These are phyloP conservation scores for Davidsoniella eucalypti DNA, from an alignment of 2,329 filamentous ascomycete species.

Conservation along the genomic window DNA sequence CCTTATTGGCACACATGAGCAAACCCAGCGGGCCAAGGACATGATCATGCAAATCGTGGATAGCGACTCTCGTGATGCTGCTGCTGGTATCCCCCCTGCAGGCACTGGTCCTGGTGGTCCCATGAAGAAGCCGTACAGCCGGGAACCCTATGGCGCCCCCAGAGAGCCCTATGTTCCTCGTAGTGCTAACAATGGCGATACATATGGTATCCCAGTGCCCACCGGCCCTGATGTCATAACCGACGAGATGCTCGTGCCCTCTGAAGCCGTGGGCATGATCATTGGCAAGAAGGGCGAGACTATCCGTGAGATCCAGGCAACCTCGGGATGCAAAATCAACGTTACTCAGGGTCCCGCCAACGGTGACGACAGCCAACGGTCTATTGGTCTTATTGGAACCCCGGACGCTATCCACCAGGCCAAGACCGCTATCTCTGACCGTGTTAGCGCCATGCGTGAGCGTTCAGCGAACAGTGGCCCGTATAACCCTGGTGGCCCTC, in stretches of 20 bases:
- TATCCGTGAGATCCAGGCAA: slow-evolving; percentile 82
- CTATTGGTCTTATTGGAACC: slow-evolving; percentile 71
- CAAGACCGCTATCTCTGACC: slow-evolving; percentile 75
- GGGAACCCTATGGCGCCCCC: slow-evolving; percentile 6
- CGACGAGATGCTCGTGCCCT: slow-evolving; percentile 71
- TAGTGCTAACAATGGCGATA: slow-evolving; percentile 17
- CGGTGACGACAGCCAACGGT: slow-evolving; percentile 51
- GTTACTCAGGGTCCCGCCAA: slow-evolving; percentile 64
- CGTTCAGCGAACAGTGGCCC: slow-evolving; percentile 3
- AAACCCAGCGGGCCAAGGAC: slow-evolving; percentile 65
- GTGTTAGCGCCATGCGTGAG: slow-evolving; percentile 50
- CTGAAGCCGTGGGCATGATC: slow-evolving; percentile 89
- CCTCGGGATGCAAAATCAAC: slow-evolving; percentile 86
- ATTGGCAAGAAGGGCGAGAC: slow-evolving; percentile 90
- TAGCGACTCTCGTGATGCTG: slow-evolving; percentile 56
- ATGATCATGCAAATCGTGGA: slow-evolving; percentile 89
- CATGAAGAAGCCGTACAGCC: slow-evolving; percentile 13
- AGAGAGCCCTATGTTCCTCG: slow-evolving; percentile 17
- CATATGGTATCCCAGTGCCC: slow-evolving; percentile 11
- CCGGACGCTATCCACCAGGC: slow-evolving; percentile 63
- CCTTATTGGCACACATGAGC: slow-evolving; percentile 61
- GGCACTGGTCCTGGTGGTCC: slow-evolving; percentile 20
- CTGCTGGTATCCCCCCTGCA: slow-evolving; percentile 17
- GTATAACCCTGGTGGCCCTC: slow-evolving; percentile 2
- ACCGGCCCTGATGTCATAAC: slow-evolving; percentile 50